These are phyloP conservation scores for Torulaspora franciscae DNA, from an alignment of 805 yeast species.

Conservation along the genomic window DNA sequence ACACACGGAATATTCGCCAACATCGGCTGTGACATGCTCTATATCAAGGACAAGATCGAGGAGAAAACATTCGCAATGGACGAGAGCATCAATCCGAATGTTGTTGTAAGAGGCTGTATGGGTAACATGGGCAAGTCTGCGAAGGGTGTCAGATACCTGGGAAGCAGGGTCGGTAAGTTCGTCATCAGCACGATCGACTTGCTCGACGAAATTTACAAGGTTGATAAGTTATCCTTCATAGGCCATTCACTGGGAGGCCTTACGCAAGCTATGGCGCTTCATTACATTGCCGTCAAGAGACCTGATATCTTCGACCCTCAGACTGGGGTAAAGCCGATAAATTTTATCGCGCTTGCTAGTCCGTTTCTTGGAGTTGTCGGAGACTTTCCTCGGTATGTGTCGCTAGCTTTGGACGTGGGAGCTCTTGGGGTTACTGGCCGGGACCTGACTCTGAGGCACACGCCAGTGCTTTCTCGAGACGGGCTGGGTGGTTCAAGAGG, in stretches of 20 bases:
- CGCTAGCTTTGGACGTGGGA: conserved; percentile 80
- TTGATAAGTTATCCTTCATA: conserved; percentile 70
- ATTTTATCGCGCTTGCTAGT: conserved; percentile 78
- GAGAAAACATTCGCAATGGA: conserved; percentile 23
- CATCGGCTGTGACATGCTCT: conserved; percentile 84
- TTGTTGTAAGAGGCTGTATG: conserved; percentile 75
- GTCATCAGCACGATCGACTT: conserved; percentile 46
- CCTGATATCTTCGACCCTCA: conserved; percentile 59
- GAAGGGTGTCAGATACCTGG: conserved; percentile 78
- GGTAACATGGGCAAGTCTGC: conserved; percentile 88
- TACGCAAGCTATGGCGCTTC: conserved; percentile 85
- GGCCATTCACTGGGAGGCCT: conserved; percentile 95
- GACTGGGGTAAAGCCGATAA: conserved; percentile 56
- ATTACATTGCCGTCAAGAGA: conserved; percentile 54
- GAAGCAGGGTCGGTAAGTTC: conserved; percentile 73
- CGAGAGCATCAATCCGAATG: conserved; percentile 40
- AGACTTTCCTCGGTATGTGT: conserved; percentile 83
- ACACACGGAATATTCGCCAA: conserved; percentile 95
- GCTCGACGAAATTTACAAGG: conserved; percentile 39
- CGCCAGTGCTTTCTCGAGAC: conserved; percentile 31
- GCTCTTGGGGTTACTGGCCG: conserved; percentile 90
- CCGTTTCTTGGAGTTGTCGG: conserved; percentile 84
- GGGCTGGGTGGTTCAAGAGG: conserved; percentile 23
- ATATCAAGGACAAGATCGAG: conserved; percentile 75
- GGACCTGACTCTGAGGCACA: conserved; percentile 65